These are phyloP conservation scores for Neocallimastix lanati DNA, from an alignment of 192 early-diverging fungal genomes.

Conservation along the genomic window DNA sequence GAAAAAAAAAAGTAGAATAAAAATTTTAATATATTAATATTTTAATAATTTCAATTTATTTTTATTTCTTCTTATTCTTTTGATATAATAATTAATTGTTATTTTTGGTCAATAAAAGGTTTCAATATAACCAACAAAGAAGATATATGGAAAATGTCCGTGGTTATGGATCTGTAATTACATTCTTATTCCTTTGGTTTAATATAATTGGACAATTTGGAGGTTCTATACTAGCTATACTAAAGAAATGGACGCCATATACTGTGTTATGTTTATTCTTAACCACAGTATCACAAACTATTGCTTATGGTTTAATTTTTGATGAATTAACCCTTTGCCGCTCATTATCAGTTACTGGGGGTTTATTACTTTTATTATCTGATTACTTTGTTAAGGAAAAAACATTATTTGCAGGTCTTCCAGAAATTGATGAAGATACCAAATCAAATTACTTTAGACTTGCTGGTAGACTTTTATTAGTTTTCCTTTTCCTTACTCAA, in stretches of 20 bases:
- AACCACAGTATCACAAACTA: slow-evolving; percentile 68
- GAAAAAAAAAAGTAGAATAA: no score
- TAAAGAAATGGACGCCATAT: slow-evolving; percentile 57
- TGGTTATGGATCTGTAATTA: slow-evolving; percentile 1
- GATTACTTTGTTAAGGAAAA: slow-evolving; percentile 39
- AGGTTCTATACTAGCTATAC: slow-evolving; percentile 68
- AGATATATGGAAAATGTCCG: neutral
- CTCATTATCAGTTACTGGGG: slow-evolving; percentile 81
- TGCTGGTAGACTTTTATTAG: slow-evolving; percentile 76
- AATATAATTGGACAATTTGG: slow-evolving; percentile 74
- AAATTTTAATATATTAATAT: no score
- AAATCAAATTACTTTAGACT: slow-evolving; percentile 81
- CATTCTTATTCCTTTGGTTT: slow-evolving; percentile 65
- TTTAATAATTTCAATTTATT: no score
- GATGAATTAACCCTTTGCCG: slow-evolving; percentile 79
- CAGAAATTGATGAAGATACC: slow-evolving; percentile 63
- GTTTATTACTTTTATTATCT: slow-evolving; percentile 83
- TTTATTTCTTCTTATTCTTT: no score
- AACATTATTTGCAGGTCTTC: slow-evolving; percentile 71
- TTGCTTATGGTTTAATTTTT: slow-evolving; percentile 89
- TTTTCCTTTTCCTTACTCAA: slow-evolving; percentile 72
- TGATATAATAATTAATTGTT: no score
- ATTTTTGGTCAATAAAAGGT: neutral
- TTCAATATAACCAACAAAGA: neutral
- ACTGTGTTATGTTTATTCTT: slow-evolving; percentile 66